Base-by-base conservation (phyloP, 352 stramenopile genomes). In the Globisporangium camurandrum region DNA sequence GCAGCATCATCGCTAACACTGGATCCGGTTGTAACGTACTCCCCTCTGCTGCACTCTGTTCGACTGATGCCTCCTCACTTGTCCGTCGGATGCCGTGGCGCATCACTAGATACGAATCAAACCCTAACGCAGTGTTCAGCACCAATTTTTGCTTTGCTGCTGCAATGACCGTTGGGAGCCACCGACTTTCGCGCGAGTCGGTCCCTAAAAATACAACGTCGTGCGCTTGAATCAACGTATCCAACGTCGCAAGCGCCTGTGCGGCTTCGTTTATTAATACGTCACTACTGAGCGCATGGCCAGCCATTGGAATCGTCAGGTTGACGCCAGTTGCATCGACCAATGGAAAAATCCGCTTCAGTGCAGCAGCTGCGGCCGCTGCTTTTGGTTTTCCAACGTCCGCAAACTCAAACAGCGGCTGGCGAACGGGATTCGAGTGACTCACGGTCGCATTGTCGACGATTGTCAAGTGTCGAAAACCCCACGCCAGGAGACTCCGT, bases 281-380 rank as follows among this genome's bases (percentile, higher is more conserved):
- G 0, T 53, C 34, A 30, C 67, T 93, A 40, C 70, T 90, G 3
- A 95, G 53, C 9, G 76, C 66, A 62, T 99, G 97, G 1, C 96
- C 97, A 1, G 97, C 97, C 97, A 99, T 99, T 17, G 97, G 97
- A 62, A 99, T 99, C 10, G 82, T 96, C 31, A 99, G 57, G n/a
- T 95, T 59, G 27, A 97, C 71, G 1, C 87, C 93, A 31, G 82
- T 59, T 1, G 78, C 74, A 9, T 95, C 69, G 7, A 99, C 85
- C 28, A 97, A 79, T 7, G 96, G 93, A 37, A 92, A 96, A 40
- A 99, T 98, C 2, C 76, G 56, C 51, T 86, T 71, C 24, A 99
- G 67, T 3, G 94, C 81, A 11, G 88, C 85, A 1, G 95, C 96
- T 2, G 97, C 97, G 20, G 93, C 93, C 26, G 87, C 64, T 8